phyloP scores from a whole-genome alignment of 306 rosid species.

The Dalbergia cochinchinensis region DNA sequence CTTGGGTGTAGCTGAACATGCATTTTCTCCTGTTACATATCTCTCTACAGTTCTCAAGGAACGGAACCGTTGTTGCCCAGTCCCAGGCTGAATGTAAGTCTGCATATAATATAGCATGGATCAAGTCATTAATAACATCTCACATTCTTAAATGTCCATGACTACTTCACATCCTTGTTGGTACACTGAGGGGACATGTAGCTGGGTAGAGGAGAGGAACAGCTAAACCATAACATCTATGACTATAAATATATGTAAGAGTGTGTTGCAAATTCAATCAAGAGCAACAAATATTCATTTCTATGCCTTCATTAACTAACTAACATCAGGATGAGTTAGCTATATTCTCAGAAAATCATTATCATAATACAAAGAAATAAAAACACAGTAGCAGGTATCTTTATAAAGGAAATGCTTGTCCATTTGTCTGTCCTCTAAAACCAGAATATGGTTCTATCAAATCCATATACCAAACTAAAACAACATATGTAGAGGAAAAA shows the following conservation, averaged over 20 bases:
- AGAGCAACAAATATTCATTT: not conserved
- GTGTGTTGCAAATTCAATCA: not conserved
- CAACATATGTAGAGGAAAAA: not conserved
- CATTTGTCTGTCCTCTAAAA: conserved; percentile 6
- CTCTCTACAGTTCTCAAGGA: conserved; percentile 57
- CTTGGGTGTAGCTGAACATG: conserved; percentile 46
- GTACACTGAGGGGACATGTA: not conserved
- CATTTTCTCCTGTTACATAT: conserved; percentile 47
- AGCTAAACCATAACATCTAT: not conserved
- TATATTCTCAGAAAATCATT: conserved; percentile 3
- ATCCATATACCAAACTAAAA: conserved; percentile 32
- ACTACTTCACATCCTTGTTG: not conserved
- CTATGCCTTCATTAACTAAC: not conserved
- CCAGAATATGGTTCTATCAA: conserved; percentile 3
- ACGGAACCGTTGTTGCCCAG: conserved; percentile 47
- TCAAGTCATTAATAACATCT: conserved; percentile 14
- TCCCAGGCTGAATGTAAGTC: conserved; percentile 54
- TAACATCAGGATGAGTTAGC: not conserved
- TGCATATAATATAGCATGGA: conserved; percentile 46
- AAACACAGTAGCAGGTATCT: not conserved
- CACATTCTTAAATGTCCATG: conserved; percentile 1
- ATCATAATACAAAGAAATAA: conserved; percentile 12
- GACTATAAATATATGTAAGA: too few species aligned
- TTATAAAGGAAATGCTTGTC: not conserved
- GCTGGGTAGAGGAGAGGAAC: not conserved